Base-by-base conservation (phyloP, 345 rosid species). In the Cardamine resedifolia region DNA sequence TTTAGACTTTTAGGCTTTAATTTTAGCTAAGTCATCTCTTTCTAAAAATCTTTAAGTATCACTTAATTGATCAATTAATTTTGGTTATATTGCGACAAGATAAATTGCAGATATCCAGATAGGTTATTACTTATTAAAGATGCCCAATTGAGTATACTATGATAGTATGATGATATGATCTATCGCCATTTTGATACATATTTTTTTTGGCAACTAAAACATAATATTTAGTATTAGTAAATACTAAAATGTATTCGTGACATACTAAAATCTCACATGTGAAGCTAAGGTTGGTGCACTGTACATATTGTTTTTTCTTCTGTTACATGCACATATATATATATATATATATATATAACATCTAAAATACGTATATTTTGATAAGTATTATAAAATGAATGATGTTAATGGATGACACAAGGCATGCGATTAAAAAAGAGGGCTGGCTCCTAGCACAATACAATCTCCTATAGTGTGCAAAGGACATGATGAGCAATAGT, bases 391-490 rank as follows among this genome's bases (percentile, higher is more conserved):
- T 68, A 33, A 78, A 58, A 53, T 21, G 30, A 66, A 20, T 18
- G 28, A 33, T 53, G 56, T 59, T 65, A 72, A 60, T 82, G 81
- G 83, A 71, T 23, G 78, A 64, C 83, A 76, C 81, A 76, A 70
- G 77, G 72, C 73, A 59, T 56, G 77, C 50, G 58, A 72, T 64
- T 68, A 72, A 73, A 80, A 64, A 78, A 75, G 33, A 64, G 68
- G 23, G 19, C 28, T 73, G 75, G 73, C 81, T 61, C 78, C 30
- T 78, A 77, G 69, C 81, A 78, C 77, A 76, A 76, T 65, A 76
- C 80, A 79, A 66, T 57, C 58, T 70, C 71, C 66, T 71, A 44
- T 43, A 64, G 65, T 79, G 66, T 72, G 76, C 75, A 78, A 51
- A 78, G 60, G 81, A 67, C 78, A 78, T 43, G 30, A 78, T 43